Base-by-base conservation (phyloP, 805 yeast genomes). In the Lipomyces starkeyi region DNA sequence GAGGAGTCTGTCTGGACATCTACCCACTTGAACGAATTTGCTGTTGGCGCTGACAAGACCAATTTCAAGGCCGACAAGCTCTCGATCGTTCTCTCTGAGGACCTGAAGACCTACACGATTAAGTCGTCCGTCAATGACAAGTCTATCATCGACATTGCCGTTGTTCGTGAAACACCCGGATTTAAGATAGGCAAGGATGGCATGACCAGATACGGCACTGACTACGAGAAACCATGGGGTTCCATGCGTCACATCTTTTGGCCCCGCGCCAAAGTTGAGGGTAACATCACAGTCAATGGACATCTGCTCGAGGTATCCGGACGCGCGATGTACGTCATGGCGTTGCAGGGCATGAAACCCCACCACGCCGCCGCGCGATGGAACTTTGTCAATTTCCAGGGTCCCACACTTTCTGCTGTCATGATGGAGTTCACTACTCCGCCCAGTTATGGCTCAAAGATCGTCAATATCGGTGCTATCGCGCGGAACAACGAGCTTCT, bases 311-410 rank as follows among this genome's bases (percentile, higher is more conserved):
- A 79, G 35, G 73, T 81, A 58, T 72, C 75, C 35, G 81, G 80
- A 34, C 73, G 68, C 20, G 84, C 92, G 61, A 90, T 95, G 97
- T 93, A 88, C 77, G 97, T 94, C 63, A 89, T 91, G 94, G 99
- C 99, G 6, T 82, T 92, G 73, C 99, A 95, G 82, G 98, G 98
- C 70, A 93, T 95, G 98, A 95, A 95, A 80, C 99, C 99, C 8
- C 98, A 95, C 80, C 99, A 95, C 80, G 97, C 98, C 47, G 99
- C 99, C 65, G 91, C 97, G 69, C 81, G 92, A 27, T 95, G 99
- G 99, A 95, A 94, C 80, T 95, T 95, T 78, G 80, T 91, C 70
- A 90, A 91, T 80, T 94, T 91, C 84, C 97, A 91, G 77, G 89
- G 95, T 22, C 84, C 87, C 62, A 81, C 87, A 53, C 83, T 85